Percentiles rank a stretch among this genome's conserved stretches.
These are phyloP conservation scores for Magnaporthales sp. DNA, from an alignment of 2,329 filamentous ascomycete genomes.

Conservation along the genomic window DNA sequence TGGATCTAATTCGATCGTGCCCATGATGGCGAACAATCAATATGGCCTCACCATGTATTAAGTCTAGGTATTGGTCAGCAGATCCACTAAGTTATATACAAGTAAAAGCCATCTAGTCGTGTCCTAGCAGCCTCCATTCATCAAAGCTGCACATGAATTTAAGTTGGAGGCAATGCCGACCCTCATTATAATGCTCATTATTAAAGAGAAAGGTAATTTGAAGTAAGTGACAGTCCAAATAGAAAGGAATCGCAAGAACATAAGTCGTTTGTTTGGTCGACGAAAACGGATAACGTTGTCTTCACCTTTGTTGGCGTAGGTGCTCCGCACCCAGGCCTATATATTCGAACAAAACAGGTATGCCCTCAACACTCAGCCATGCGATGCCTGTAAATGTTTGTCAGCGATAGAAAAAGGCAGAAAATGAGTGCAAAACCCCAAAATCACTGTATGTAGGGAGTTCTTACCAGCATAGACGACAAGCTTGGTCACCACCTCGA, in stretches of 20 bases:
- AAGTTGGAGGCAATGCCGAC: neutral
- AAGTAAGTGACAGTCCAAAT: neutral
- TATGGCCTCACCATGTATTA: neutral
- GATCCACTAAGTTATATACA: neutral
- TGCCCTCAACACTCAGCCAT: conserved; percentile 69
- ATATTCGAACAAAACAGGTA: conserved; percentile 63
- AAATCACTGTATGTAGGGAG: neutral
- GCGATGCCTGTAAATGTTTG: conserved; percentile 55
- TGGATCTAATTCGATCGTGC: neutral
- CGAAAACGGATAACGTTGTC: neutral
- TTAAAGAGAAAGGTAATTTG: neutral
- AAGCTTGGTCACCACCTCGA: conserved; percentile 96
- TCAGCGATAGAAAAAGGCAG: neutral
- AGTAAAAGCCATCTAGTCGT: neutral
- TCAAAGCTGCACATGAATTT: neutral
- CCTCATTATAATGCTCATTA: conserved; percentile 1
- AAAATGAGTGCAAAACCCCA: too few species aligned
- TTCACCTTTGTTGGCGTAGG: conserved; percentile 4
- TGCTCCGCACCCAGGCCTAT: conserved; percentile 24
- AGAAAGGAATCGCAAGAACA: neutral
- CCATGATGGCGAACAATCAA: neutral
- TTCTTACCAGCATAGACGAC: conserved; percentile 82
- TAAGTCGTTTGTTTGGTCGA: neutral
- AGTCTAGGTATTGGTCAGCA: neutral
- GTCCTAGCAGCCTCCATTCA: neutral